These are phyloP conservation scores for Chaetomium globosum DNA, from an alignment of 2,329 filamentous ascomycete species.

Conservation along the genomic window DNA sequence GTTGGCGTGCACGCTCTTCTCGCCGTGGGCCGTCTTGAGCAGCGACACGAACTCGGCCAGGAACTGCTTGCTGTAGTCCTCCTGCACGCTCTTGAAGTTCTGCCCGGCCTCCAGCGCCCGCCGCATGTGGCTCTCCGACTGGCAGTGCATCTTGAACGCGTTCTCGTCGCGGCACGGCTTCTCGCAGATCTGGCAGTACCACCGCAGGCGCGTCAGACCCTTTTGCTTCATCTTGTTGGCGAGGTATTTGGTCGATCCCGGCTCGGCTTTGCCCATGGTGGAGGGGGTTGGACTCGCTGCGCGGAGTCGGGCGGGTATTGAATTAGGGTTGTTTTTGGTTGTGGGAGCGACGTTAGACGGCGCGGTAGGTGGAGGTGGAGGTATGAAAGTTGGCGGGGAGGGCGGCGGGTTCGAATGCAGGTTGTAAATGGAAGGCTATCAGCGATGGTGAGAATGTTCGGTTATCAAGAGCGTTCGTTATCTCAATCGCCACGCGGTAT, in stretches of 20 bases:
- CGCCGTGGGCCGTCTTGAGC: constrained; percentile 80
- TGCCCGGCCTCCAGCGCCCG: constrained; percentile 86
- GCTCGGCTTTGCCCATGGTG: constrained; percentile 89
- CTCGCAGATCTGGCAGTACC: constrained; percentile 49
- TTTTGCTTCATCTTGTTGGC: constrained; percentile 88
- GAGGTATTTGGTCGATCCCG: constrained; percentile 86
- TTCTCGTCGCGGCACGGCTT: constrained; percentile 72
- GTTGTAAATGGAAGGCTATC: not conserved
- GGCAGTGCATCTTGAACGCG: constrained; percentile 85
- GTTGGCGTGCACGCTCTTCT: constrained; percentile 87
- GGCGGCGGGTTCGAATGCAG: not conserved
- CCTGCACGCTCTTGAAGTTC: constrained; percentile 78
- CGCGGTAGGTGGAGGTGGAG: not conserved
- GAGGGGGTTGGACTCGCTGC: constrained; percentile 33
- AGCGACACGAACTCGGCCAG: constrained; percentile 75
- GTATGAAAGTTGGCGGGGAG: not conserved
- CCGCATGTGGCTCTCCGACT: constrained; percentile 84
- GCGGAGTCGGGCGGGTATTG: constrained; percentile 32
- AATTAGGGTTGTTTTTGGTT: constrained; percentile 1
- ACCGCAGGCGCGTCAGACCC: constrained; percentile 77
- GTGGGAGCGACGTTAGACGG: not conserved
- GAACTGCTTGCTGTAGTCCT: constrained; percentile 84
- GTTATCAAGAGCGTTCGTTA: not conserved
- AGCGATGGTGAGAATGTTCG: not conserved
- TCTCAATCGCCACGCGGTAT: not conserved